phyloP scores from a whole-genome alignment of 1,284 basidiomycete genomes.

The Apiotrichum sp. region DNA sequence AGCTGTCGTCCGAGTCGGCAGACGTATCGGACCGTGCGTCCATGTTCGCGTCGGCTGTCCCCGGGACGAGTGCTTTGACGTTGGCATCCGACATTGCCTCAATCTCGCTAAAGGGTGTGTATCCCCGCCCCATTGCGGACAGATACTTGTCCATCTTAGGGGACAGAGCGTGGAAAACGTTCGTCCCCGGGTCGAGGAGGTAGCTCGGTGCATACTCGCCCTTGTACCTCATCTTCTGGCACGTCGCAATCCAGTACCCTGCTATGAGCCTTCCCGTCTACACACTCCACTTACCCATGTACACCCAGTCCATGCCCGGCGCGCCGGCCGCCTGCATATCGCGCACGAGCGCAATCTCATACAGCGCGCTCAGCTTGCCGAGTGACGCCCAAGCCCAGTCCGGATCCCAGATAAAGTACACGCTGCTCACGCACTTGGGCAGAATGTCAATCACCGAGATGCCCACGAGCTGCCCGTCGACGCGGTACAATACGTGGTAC shows the following conservation, averaged over 20 bases:
- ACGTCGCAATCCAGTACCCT: conserved; percentile 90
- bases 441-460: conserved; percentile 88
- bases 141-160: conserved; percentile 59
- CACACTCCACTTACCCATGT: conserved; percentile 64
- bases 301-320: conserved; percentile 59
- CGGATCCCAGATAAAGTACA: conserved; percentile 91
- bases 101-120: conserved; percentile 35
- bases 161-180: conserved; percentile 65
- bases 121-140: conserved; percentile 52
- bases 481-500: conserved; percentile 74
- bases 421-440: conserved; percentile 82
- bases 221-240: conserved; percentile 95
- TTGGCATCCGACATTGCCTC: neutral
- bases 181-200: conserved; percentile 79
- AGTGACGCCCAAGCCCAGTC: conserved; percentile 60
- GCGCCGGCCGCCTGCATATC: conserved; percentile 70
- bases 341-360: conserved; percentile 64
- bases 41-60: neutral
- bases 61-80: neutral
- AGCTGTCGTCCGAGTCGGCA: conserved; percentile 5
- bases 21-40: conserved; percentile 1
- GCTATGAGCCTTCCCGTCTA: neutral
- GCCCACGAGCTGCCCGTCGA: conserved; percentile 76
- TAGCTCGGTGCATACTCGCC: conserved; percentile 83
- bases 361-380: conserved; percentile 83